Percentiles rank a stretch among this genome's conserved stretches.
Conservation (phyloP, 1,284 basidiomycete species). For the Apiotrichum gamsii region DNA sequence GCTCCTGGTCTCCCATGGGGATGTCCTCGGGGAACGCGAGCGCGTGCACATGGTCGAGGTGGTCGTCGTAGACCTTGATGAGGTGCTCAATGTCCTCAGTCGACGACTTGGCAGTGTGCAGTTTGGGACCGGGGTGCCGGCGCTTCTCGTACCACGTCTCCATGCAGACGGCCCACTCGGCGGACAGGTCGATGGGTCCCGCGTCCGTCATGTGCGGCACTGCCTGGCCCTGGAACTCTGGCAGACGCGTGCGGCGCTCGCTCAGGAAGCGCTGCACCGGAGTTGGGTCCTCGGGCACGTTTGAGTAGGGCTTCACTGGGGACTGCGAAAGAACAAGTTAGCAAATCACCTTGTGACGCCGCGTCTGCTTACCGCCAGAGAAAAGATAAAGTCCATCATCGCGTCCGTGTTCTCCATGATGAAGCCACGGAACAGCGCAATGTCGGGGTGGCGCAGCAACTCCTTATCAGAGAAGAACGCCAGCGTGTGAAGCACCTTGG, state of each 20-base stretch:
- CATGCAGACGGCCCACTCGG: conserved; percentile 22
- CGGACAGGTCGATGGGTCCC: conserved; percentile 23
- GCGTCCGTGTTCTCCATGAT: conserved; percentile 19
- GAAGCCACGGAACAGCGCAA: conserved; percentile 19
- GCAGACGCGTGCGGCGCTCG: conserved; percentile 11
- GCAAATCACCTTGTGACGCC: too few relatives aligned
- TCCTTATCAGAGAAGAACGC: conserved; percentile 31
- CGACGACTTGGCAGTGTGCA: not conserved
- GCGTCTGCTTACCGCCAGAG: conserved; percentile 7
- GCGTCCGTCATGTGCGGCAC: conserved; percentile 20
- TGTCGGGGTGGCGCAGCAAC: conserved; percentile 19
- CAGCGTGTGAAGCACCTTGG: conserved; percentile 31
- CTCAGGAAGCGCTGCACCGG: conserved; percentile 11
- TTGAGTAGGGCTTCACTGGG: not conserved
- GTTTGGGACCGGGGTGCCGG: conserved; percentile 7
- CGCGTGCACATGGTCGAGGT: conserved; percentile 8
- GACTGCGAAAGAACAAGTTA: not conserved
- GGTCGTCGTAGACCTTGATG: conserved; percentile 5
- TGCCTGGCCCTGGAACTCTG: conserved; percentile 9
- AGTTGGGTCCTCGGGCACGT: conserved; percentile 3
- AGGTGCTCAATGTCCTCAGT: conserved; percentile 6
- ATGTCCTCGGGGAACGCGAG: conserved; percentile 5
- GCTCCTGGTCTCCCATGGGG: not conserved
- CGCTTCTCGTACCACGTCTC: conserved; percentile 26
- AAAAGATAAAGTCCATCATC: conserved; percentile 29